Base-by-base conservation (phyloP, 2,329 filamentous ascomycete genomes). In the Colletotrichum sublineola region DNA sequence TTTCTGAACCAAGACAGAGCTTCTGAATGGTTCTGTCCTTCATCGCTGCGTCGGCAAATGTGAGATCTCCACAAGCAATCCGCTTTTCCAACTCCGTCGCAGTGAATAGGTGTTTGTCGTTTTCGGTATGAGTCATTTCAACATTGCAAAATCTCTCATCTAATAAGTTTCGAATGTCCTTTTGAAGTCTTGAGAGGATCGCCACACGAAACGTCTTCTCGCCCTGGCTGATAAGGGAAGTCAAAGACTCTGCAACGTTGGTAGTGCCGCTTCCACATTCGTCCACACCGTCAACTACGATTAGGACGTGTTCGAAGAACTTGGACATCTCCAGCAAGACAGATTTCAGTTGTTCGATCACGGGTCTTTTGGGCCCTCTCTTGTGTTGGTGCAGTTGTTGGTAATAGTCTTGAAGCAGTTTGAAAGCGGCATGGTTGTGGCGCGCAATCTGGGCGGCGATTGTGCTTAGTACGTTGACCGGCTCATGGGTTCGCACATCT, bases 221-320 rank as follows among this genome's bases (percentile, higher is more conserved):
- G 0, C 14, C 20, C 36, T 38, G 38, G 20, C n/a, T 18, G 1
- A 6, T 8, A 5, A 63, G 5, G 5, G 65, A 46, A 38, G 36
- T 38, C 48, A 68, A 14, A 1, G 53, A 1, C 38, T 46, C 38
- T 29, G 20, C 38, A 4, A 68, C 2, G 31, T 0, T 1, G 9
- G 18, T 15, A 3, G 12, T 31, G 1, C 42, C 11, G 11, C n/a
- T 36, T 15, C 57, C 1, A n/a, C 48, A 62, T 31, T 63, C 65
- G 12, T 63, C 36, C 11, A 56, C 20, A 3, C 61, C 62, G 31
- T 69, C 67, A 2, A 66, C 44, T 2, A 66, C 24, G 15, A 65
- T 15, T 14, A 69, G 8, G 0, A 69, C 29, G 11, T 66, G 52
- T 4, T 36, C 14, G 20, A 69, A 69, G 0, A 29, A 42, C 1